These are phyloP conservation scores for Sphaceloma murrayae DNA, from an alignment of 2,329 filamentous ascomycete genomes.

Conservation along the genomic window DNA sequence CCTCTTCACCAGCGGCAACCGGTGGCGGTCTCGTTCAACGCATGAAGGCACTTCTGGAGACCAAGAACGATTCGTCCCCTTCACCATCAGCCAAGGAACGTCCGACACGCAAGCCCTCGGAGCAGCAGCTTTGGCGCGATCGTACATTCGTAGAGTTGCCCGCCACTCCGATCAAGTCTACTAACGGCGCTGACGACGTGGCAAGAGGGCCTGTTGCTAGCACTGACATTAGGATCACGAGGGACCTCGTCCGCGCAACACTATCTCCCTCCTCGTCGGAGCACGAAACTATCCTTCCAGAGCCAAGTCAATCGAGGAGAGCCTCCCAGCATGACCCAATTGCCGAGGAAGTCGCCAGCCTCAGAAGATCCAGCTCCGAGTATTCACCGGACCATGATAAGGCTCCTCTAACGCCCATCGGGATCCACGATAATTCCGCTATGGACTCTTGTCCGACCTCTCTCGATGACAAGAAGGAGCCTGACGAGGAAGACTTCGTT, in stretches of 20 bases:
- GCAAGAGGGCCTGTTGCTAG: neutral
- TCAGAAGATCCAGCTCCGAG: constrained; percentile 5
- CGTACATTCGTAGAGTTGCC: constrained; percentile 24
- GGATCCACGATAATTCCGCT: too few species aligned
- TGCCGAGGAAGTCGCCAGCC: neutral
- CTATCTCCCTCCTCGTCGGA: constrained; percentile 25
- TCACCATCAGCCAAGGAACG: constrained; percentile 1
- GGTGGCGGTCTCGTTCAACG: constrained; percentile 34
- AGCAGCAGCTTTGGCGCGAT: constrained; percentile 6
- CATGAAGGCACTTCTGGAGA: constrained; percentile 37
- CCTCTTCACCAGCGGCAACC: constrained; percentile 25
- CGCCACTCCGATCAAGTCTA: constrained; percentile 27
- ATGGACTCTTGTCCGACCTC: too few species aligned
- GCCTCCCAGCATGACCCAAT: neutral
- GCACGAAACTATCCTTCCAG: constrained; percentile 18
- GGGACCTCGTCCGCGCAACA: constrained; percentile 30
- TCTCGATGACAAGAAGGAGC: constrained; percentile 28
- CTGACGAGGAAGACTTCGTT: constrained; percentile 25
- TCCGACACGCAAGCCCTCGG: constrained; percentile 5
- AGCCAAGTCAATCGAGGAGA: constrained; percentile 14
- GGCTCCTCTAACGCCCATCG: too few species aligned
- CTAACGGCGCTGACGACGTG: constrained; percentile 19
- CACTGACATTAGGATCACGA: constrained; percentile 25
- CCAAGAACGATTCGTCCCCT: constrained; percentile 20
- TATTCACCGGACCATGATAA: constrained; percentile 9